Evolutionary conservation across 805 yeast species (phyloP).

Genomic region (Yamadazyma kitorensis): DNA sequence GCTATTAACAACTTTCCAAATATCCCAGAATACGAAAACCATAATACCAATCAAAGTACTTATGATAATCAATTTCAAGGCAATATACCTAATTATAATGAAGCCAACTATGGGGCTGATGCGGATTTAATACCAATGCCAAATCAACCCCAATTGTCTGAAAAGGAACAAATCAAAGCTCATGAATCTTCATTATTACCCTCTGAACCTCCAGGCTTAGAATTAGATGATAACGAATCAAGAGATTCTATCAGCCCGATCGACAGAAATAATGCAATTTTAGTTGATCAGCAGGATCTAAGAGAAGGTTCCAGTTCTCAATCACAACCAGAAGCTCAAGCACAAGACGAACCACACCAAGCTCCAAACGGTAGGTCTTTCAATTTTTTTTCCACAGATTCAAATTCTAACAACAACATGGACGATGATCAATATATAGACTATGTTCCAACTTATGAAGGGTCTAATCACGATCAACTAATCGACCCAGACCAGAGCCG

Average conservation of each 20-base stretch:
- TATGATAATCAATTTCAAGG: no score
- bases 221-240: conserved; percentile 18
- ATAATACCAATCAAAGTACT: no score
- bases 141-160: conserved; percentile 34
- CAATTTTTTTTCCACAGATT: conserved; percentile 5
- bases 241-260: conserved; percentile 20
- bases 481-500: conserved; percentile 9
- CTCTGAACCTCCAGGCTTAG: conserved; percentile 41
- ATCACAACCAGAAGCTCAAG: conserved; percentile 1
- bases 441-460: conserved; percentile 34
- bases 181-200: conserved; percentile 63
- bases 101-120: conserved; percentile 6
- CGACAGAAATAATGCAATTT: conserved; percentile 10
- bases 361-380: neutral
- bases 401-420: conserved; percentile 9
- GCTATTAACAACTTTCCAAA: conserved; percentile 17
- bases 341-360: conserved; percentile 2
- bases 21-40: no score
- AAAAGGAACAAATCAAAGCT: conserved; percentile 54
- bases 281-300: conserved; percentile 1
- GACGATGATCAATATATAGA: conserved; percentile 21
- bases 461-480: conserved; percentile 24
- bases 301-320: neutral
- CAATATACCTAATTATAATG: conserved; percentile 26
- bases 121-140: conserved; percentile 14